Conservation (phyloP, 768 basidiomycete genomes). For the Coprinellus aureogranulatus region DNA sequence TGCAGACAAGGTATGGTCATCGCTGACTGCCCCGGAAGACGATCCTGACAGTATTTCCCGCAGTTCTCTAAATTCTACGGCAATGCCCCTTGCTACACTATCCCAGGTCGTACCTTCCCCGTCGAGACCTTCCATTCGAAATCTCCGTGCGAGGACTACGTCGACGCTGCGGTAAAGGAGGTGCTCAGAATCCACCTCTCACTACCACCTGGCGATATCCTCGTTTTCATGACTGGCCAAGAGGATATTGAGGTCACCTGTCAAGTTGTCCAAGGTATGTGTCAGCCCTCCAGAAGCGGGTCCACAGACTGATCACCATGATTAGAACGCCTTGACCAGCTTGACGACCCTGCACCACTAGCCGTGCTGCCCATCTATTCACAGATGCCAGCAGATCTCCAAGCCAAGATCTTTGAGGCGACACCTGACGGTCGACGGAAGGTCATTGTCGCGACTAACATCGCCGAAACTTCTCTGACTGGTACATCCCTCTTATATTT, state of each 20-base stretch:
- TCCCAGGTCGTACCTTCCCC: constrained; percentile 89
- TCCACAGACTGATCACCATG: constrained; percentile 6
- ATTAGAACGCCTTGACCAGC: constrained; percentile 82
- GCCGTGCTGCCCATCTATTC: constrained; percentile 98
- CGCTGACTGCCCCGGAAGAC: not conserved
- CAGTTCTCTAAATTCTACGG: constrained; percentile 96
- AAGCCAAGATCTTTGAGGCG: constrained; percentile 96
- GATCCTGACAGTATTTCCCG: not conserved
- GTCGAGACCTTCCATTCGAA: constrained; percentile 96
- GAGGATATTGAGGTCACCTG: constrained; percentile 99
- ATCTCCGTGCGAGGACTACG: constrained; percentile 98
- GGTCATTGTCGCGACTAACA: constrained; percentile 98
- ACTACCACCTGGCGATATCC: constrained; percentile 86
- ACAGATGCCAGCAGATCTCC: constrained; percentile 98
- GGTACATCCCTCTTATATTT: constrained; percentile 39
- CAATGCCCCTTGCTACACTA: constrained; percentile 91
- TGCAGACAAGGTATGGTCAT: constrained; percentile 78
- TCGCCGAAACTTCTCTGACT: constrained; percentile 96
- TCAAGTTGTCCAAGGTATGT: constrained; percentile 85
- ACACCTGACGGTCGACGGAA: constrained; percentile 93
- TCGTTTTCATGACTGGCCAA: constrained; percentile 99
- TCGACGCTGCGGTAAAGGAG: constrained; percentile 97
- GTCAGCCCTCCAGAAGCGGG: constrained; percentile 10
- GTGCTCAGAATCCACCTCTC: constrained; percentile 95
- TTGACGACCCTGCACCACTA: constrained; percentile 86